A percentile compares a stretch with the other conserved stretches of the same genome.
phyloP scores from a whole-genome alignment of 2,329 filamentous ascomycete genomes.

The Eutypella sp. region DNA sequence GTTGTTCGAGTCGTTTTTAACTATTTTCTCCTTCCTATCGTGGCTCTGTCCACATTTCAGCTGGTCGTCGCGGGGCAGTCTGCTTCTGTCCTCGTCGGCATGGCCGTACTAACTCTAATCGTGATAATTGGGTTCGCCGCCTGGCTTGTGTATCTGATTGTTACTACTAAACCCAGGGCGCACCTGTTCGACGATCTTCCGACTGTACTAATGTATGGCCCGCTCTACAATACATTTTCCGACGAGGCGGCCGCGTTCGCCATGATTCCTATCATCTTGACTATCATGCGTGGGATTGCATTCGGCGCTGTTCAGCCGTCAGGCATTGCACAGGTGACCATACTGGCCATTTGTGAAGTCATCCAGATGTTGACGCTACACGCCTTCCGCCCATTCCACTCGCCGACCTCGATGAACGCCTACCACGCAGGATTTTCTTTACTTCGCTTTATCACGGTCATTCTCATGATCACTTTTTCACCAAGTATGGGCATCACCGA shows the following conservation, averaged over 20 bases:
- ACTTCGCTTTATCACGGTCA: constrained; percentile 68
- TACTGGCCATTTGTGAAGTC: constrained; percentile 91
- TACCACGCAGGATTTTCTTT: constrained; percentile 84
- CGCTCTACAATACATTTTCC: constrained; percentile 95
- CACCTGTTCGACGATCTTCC: constrained; percentile 90
- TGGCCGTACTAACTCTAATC: constrained; percentile 71
- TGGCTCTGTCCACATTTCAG: constrained; percentile 86
- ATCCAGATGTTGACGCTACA: constrained; percentile 82
- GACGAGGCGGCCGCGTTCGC: constrained; percentile 90
- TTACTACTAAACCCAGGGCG: constrained; percentile 73
- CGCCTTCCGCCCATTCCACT: constrained; percentile 85
- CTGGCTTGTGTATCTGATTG: constrained; percentile 79
- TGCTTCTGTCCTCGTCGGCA: constrained; percentile 63
- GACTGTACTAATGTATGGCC: constrained; percentile 83
- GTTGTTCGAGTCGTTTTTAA: constrained; percentile 84
- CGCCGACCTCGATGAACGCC: constrained; percentile 92
- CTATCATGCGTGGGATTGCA: constrained; percentile 79
- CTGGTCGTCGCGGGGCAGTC: constrained; percentile 69
- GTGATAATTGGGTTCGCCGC: constrained; percentile 66
- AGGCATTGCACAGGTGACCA: constrained; percentile 86
- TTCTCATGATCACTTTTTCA: constrained; percentile 78
- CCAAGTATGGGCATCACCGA: constrained; percentile 76
- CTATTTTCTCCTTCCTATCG: constrained; percentile 83
- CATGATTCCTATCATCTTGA: constrained; percentile 78
- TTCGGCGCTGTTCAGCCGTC: constrained; percentile 91